Evolutionary conservation across 495 filamentous ascomycete species (phyloP).

Genomic region (Chaetomium fimeti): DNA sequence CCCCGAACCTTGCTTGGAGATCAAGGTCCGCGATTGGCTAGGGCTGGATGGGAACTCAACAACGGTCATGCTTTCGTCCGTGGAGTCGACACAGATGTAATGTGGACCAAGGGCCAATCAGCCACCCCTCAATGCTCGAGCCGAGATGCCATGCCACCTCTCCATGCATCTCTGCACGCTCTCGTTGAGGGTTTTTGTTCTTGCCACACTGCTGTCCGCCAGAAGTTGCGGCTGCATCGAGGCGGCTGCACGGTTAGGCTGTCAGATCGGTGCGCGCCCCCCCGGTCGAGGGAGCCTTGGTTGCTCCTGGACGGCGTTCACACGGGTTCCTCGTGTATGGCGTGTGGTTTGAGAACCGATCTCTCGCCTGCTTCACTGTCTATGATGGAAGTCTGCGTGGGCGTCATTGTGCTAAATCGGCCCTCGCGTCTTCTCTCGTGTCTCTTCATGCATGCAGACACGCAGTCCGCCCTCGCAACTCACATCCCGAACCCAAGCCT

Average conservation of each 20-base stretch:
- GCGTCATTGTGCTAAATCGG: constrained; percentile 33
- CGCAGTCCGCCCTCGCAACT: constrained; percentile 29
- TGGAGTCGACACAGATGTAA: constrained; percentile 47
- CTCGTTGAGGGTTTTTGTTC: constrained; percentile 24
- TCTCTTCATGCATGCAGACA: constrained; percentile 32
- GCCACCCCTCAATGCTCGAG: constrained; percentile 40
- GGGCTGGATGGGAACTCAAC: constrained; percentile 39
- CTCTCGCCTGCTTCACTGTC: constrained; percentile 31
- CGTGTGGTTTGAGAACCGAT: constrained; percentile 28
- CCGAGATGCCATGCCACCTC: constrained; percentile 42
- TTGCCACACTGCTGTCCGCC: constrained; percentile 11
- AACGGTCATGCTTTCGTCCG: constrained; percentile 52
- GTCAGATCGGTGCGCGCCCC: constrained; percentile 5
- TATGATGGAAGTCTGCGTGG: constrained; percentile 37
- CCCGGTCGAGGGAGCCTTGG: constrained; percentile 16
- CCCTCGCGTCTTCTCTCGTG: constrained; percentile 27
- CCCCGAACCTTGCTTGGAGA: constrained; percentile 27
- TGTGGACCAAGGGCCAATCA: constrained; percentile 45
- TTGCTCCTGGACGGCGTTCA: constrained; percentile 1
- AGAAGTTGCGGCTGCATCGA: constrained; percentile 24
- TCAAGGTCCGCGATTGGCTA: constrained; percentile 41
- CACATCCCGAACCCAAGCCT: constrained; percentile 26
- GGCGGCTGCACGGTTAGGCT: no score
- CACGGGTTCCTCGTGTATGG: not conserved
- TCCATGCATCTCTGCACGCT: constrained; percentile 23